These are phyloP conservation scores for Tulasnella calospora DNA, from an alignment of 768 basidiomycete genomes.

Conservation along the genomic window DNA sequence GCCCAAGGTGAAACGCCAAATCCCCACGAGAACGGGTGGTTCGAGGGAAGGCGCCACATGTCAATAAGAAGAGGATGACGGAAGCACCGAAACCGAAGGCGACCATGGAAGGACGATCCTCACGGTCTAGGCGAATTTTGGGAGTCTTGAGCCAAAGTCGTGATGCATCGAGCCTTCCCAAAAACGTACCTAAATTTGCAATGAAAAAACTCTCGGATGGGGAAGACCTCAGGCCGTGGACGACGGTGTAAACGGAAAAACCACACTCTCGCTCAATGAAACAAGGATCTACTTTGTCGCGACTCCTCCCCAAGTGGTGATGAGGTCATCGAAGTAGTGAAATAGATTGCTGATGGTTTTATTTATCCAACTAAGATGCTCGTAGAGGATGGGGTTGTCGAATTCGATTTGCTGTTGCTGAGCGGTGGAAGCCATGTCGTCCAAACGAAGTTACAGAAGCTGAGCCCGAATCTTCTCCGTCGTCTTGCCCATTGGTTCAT, in stretches of 20 bases:
- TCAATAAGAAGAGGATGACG: conserved; percentile 1
- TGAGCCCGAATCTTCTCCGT: neutral
- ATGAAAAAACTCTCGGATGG: neutral
- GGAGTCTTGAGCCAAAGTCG: neutral
- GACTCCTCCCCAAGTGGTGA: neutral
- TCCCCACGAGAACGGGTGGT: neutral
- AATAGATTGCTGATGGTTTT: neutral
- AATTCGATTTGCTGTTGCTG: neutral
- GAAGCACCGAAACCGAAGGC: conserved; percentile 14
- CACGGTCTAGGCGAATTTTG: neutral
- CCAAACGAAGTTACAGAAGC: conserved; percentile 15
- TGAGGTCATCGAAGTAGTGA: neutral
- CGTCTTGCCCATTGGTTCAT: neutral
- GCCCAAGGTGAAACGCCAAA: neutral
- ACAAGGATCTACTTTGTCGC: neutral
- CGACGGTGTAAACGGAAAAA: neutral
- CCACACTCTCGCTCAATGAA: neutral
- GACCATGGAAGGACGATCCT: neutral
- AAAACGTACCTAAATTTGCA: neutral
- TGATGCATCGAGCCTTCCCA: neutral
- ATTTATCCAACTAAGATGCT: neutral
- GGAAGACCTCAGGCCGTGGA: neutral
- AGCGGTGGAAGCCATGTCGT: conserved; percentile 8
- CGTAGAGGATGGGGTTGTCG: neutral
- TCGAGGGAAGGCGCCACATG: conserved; percentile 21